Evolutionary conservation across 805 yeast genomes (phyloP), one percentile per base, ranked within the genome.

Genomic region (Metschnikowia henanensis): DNA sequence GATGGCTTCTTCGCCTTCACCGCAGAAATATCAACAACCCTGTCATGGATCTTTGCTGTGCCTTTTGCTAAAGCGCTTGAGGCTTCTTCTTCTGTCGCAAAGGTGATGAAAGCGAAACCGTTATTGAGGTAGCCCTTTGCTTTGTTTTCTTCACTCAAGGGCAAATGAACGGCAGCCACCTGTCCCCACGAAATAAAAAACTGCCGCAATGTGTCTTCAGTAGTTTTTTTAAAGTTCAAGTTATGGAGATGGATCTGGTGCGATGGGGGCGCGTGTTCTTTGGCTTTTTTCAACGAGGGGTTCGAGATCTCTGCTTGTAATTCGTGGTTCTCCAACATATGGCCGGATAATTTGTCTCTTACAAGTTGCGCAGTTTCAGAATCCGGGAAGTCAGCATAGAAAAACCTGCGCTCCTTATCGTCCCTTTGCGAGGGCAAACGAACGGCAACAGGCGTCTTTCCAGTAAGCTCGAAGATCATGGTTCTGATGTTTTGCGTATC

Each of bases 81-180:
- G 0, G 89, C 86, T 3, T 70, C 73, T 1, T 67, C 71, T 7
- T 61, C 57, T 0, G 62, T 60, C 2, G 55, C 45, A 52, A 79
- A 85, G 0, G 77, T 66, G 0, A 87, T 63, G 56, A 87, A 85
- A 0, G 84, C 95, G 59, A 74, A 82, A 0, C 92, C 91, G 35
- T 79, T 80, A 55, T 81, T 75, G 13, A 56, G 49, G 6, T 66
- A 55, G 1, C 61, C 65, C 6, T 63, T 60, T 4, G 56, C 53
- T 33, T 58, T 65, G 25, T 62, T 65, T 28, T 58, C 59, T 6
- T 60, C 58, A 22, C 55, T 59, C 35, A 73, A 45, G 2, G 87
- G 87, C 3, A 84, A 48, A 25, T 65, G 69, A 0, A 85, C 59
- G 30, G 61, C 64, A 42, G 81, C 84, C 13, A 87, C 68, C 0